These are phyloP conservation scores for Catunica adiposa DNA, from an alignment of 2,329 filamentous ascomycete genomes.

Conservation along the genomic window DNA sequence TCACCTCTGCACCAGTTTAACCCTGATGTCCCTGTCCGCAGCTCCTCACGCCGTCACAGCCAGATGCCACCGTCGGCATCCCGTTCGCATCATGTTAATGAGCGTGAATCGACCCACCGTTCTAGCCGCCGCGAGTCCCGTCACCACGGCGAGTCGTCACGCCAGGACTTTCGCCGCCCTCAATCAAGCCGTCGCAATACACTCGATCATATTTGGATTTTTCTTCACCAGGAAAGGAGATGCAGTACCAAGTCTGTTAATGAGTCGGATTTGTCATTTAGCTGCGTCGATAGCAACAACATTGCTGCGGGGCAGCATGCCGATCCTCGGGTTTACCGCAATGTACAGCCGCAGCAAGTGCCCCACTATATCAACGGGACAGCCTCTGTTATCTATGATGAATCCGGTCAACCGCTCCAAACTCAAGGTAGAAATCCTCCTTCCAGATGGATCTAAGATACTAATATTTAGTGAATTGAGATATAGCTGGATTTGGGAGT, in stretches of 20 bases:
- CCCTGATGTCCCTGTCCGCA: neutral
- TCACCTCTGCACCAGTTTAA: neutral
- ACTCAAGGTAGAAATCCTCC: no score
- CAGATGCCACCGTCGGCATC: neutral
- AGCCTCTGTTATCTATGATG: neutral
- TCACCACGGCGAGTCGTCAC: neutral
- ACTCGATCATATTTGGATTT: neutral
- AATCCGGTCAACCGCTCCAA: no score
- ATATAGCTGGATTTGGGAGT: no score
- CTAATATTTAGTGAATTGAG: no score
- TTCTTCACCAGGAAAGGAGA: neutral
- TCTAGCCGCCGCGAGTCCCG: no score
- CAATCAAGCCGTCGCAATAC: neutral
- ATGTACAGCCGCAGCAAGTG: neutral
- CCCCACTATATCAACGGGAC: constrained; percentile 8
- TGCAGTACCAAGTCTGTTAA: neutral
- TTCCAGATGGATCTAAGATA: no score
- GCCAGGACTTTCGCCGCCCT: no score
- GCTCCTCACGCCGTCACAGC: neutral
- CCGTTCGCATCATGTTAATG: neutral
- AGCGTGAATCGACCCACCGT: neutral
- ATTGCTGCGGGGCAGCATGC: constrained; percentile 3
- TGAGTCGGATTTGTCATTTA: constrained; percentile 10
- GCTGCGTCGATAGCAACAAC: constrained; percentile 12
- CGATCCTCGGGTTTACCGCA: neutral